Evolutionary conservation across 1,284 basidiomycete genomes (phyloP).

Genomic region (Apiotrichum sp.): DNA sequence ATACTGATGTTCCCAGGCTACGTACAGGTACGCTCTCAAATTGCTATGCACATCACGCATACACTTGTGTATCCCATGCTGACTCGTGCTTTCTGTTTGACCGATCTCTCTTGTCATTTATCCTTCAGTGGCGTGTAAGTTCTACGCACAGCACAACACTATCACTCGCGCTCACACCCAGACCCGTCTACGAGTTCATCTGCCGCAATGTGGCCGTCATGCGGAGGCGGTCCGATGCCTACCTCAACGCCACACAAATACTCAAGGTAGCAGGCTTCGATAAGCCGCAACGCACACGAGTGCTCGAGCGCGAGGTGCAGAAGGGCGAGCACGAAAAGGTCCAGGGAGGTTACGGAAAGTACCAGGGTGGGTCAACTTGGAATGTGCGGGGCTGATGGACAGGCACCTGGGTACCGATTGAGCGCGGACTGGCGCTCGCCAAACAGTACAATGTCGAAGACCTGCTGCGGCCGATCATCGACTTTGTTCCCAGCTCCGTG

Average conservation of each 20-base stretch:
- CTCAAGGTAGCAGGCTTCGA: constrained; percentile 99
- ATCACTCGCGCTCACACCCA: constrained; percentile 13
- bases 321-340: constrained; percentile 99
- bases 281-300: constrained; percentile 95
- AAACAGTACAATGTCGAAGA: constrained; percentile 90
- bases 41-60: no score
- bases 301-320: constrained; percentile 95
- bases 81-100: no score
- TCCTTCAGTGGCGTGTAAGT: constrained; percentile 46
- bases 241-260: constrained; percentile 99
- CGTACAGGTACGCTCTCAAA: constrained; percentile 22
- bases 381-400: constrained; percentile 1
- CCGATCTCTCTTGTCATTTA: background rate
- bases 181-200: constrained; percentile 56
- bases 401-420: constrained; percentile 99
- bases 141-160: background rate
- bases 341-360: constrained; percentile 98
- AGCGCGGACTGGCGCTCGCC: constrained; percentile 76
- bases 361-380: constrained; percentile 68
- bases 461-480: constrained; percentile 87
- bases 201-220: constrained; percentile 95
- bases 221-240: constrained; percentile 89
- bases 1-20: constrained; percentile 22
- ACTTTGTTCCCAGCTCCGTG: constrained; percentile 83
- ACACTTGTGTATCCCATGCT: no score